Percentiles rank a stretch among this genome's conserved stretches.
Conservation (phyloP, 768 basidiomycete genomes). For the Peribolospora kevripleyi region DNA sequence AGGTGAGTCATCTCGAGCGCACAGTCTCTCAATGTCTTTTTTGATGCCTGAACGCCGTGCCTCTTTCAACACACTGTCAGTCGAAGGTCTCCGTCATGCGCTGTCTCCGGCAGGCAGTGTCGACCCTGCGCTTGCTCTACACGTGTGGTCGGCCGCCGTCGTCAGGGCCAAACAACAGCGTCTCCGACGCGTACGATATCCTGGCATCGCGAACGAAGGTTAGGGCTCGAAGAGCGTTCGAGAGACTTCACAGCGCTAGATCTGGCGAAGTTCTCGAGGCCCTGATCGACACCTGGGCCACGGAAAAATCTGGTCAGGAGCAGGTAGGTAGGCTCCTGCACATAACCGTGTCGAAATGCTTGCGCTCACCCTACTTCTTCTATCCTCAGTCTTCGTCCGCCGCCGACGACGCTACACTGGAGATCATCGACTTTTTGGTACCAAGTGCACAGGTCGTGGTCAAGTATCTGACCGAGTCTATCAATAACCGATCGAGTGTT, state of each 20-base stretch:
- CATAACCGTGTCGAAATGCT: too few species aligned
- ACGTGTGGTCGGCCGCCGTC: slow-evolving; percentile 8
- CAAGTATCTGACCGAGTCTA: slow-evolving; percentile 32
- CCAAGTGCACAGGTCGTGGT: slow-evolving; percentile 67
- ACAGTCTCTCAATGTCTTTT: neutral
- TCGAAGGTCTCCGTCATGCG: slow-evolving; percentile 3
- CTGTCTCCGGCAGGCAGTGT: slow-evolving; percentile 5
- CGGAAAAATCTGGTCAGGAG: too few species aligned
- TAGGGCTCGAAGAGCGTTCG: slow-evolving; percentile 54
- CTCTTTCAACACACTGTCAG: neutral
- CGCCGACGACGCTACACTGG: slow-evolving; percentile 34
- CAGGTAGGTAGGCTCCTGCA: too few species aligned
- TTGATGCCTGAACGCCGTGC: too few species aligned
- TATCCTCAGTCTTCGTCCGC: neutral
- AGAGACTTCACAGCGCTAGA: slow-evolving; percentile 59
- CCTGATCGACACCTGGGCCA: slow-evolving; percentile 51
- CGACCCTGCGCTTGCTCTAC: neutral
- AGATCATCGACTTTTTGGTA: slow-evolving; percentile 58
- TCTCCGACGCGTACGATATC: neutral
- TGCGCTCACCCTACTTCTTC: neutral
- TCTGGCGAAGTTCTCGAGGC: slow-evolving; percentile 62
- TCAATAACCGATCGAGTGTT: too few species aligned
- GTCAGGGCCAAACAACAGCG: slow-evolving; percentile 2
- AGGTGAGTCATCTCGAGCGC: neutral
- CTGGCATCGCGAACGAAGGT: slow-evolving; percentile 9